A percentile compares a stretch with the other conserved stretches of the same genome.
Evolutionary conservation across 1,284 basidiomycete species (phyloP).

Genomic region (Ganoderma boninense): DNA sequence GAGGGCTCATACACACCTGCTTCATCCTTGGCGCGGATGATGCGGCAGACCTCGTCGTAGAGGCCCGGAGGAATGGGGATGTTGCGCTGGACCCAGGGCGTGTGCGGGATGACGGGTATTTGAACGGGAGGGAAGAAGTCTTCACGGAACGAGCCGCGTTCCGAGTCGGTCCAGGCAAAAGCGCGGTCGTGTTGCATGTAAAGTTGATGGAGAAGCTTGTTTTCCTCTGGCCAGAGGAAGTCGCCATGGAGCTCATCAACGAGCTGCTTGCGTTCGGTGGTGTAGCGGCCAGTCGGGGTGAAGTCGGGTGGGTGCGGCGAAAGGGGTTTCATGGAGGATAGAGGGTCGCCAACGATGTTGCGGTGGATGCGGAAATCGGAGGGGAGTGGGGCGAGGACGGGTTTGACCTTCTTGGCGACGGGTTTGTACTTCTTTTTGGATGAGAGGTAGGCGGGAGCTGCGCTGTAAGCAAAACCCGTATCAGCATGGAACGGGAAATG

Average conservation of each 20-base stretch:
- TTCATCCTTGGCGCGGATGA: conserved; percentile 43
- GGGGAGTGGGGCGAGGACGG: conserved; percentile 38
- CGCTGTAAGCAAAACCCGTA: neutral
- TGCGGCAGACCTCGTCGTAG: conserved; percentile 41
- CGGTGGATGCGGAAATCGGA: conserved; percentile 44
- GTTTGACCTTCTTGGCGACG: conserved; percentile 41
- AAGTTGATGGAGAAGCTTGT: conserved; percentile 43
- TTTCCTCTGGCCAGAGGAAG: conserved; percentile 44
- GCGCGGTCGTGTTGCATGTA: conserved; percentile 41
- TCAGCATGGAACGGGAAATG: neutral
- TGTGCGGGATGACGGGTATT: conserved; percentile 45
- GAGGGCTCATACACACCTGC: conserved; percentile 47
- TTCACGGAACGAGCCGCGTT: conserved; percentile 44
- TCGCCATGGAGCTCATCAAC: conserved; percentile 36
- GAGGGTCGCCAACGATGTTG: conserved; percentile 45
- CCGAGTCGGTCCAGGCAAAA: conserved; percentile 45
- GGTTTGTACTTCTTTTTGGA: conserved; percentile 48
- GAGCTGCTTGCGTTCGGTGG: conserved; percentile 39
- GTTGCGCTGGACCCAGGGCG: conserved; percentile 46
- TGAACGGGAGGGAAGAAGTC: conserved; percentile 47
- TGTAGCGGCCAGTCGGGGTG: conserved; percentile 42
- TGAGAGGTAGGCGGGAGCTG: neutral
- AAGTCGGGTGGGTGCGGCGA: conserved; percentile 38
- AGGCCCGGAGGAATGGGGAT: conserved; percentile 50
- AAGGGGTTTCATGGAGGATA: conserved; percentile 41